Conservation (phyloP, 2,329 filamentous ascomycete species). For the Fusarium avenaceum region DNA sequence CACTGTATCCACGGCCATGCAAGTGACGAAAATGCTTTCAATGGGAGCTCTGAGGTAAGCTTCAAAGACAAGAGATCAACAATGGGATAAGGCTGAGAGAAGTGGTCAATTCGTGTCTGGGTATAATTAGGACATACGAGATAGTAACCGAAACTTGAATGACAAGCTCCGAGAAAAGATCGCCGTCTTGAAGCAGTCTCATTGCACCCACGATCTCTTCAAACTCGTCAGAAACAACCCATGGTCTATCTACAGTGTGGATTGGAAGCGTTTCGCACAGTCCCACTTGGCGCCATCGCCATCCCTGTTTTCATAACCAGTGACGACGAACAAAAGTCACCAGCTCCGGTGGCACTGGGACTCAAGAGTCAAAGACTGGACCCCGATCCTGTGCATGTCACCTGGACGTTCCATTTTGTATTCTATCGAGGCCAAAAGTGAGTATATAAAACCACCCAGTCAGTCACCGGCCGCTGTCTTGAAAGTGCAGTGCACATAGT, state of each 20-base stretch:
- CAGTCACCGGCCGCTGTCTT: constrained; percentile 8
- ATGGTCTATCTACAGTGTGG: constrained; percentile 41
- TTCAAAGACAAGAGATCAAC: constrained; percentile 12
- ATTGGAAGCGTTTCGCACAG: constrained; percentile 39
- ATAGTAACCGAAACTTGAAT: constrained; percentile 1
- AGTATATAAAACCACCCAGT: constrained; percentile 29
- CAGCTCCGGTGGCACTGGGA: constrained; percentile 40
- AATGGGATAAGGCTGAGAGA: constrained; percentile 24
- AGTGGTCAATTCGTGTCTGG: constrained; percentile 40
- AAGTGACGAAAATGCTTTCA: constrained; percentile 30
- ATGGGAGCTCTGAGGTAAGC: constrained; percentile 22
- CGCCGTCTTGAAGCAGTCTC: neutral
- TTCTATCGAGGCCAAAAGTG: constrained; percentile 16
- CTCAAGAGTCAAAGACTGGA: neutral
- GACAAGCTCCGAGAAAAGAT: neutral
- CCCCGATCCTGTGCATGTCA: constrained; percentile 30
- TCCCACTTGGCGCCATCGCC: constrained; percentile 44
- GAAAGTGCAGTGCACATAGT: constrained; percentile 3
- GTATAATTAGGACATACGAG: neutral
- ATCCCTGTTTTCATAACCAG: constrained; percentile 49
- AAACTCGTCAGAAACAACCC: constrained; percentile 15
- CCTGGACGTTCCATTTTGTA: constrained; percentile 40
- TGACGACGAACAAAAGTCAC: constrained; percentile 48
- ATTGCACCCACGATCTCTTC: constrained; percentile 1
- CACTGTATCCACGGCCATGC: constrained; percentile 43